These are phyloP conservation scores for Nannizziopsis barbatae DNA, from an alignment of 2,329 filamentous ascomycete genomes.

Conservation along the genomic window DNA sequence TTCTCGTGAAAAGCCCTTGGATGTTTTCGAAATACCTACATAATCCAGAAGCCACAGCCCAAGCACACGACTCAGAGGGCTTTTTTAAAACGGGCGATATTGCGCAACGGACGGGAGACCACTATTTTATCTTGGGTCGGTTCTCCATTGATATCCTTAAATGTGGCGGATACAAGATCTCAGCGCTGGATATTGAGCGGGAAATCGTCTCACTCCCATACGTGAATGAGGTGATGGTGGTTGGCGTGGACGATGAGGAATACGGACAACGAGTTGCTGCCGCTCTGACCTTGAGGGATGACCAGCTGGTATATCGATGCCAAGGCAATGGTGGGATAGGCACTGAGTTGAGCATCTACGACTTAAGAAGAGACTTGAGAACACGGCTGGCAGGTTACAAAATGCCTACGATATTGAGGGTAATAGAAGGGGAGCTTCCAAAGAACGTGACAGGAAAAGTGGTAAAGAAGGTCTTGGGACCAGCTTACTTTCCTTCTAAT, in stretches of 20 bases:
- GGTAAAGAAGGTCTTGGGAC: slow-evolving; percentile 39
- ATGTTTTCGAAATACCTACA: slow-evolving; percentile 15
- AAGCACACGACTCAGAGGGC: slow-evolving; percentile 14
- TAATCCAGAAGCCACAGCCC: slow-evolving; percentile 7
- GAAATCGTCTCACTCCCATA: slow-evolving; percentile 17
- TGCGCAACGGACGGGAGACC: slow-evolving; percentile 12
- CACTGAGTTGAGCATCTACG: slow-evolving; percentile 8
- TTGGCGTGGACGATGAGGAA: slow-evolving; percentile 15
- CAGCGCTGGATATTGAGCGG: slow-evolving; percentile 16
- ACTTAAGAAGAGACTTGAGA: slow-evolving; percentile 11
- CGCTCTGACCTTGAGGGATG: slow-evolving; percentile 11
- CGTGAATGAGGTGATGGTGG: slow-evolving; percentile 16
- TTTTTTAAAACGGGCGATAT: slow-evolving; percentile 17
- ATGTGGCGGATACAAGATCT: slow-evolving; percentile 16
- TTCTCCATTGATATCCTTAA: slow-evolving; percentile 16
- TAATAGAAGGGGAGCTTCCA: slow-evolving; percentile 37
- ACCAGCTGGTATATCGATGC: slow-evolving; percentile 11
- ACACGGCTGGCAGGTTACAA: slow-evolving; percentile 14
- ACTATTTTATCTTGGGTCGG: slow-evolving; percentile 18
- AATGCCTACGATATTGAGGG: slow-evolving; percentile 14
- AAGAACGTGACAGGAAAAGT: slow-evolving; percentile 42
- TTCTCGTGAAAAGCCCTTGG: slow-evolving; percentile 14
- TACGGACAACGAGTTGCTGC: slow-evolving; percentile 14
- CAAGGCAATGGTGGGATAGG: slow-evolving; percentile 7
- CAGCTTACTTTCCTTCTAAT: slow-evolving; percentile 27